Percentiles rank a stretch among this genome's conserved stretches.
Conservation (phyloP, 2,329 filamentous ascomycete genomes). For the Penicillium sp. region DNA sequence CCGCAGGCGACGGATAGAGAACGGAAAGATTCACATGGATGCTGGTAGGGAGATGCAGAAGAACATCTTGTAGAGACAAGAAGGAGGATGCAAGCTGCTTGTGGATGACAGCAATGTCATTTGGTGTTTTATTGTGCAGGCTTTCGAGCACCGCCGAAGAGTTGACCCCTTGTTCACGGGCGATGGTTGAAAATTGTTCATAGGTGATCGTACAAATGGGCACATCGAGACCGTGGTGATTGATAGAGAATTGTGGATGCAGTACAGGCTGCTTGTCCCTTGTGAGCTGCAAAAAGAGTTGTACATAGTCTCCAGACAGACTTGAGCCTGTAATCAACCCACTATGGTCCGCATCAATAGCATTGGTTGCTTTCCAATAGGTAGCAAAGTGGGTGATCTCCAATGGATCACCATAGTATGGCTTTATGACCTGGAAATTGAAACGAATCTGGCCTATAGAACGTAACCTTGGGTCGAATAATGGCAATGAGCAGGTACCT, state of each 20-base stretch:
- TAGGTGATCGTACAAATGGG: conserved; percentile 75
- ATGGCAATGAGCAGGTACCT: conserved; percentile 75
- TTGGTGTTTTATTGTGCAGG: conserved; percentile 27
- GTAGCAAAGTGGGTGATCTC: conserved; percentile 98
- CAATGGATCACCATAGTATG: conserved; percentile 84
- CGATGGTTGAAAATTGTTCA: conserved; percentile 49
- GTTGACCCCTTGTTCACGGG: conserved; percentile 34
- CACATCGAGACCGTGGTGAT: conserved; percentile 71
- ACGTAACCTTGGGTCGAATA: conserved; percentile 87
- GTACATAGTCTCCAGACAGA: conserved; percentile 89
- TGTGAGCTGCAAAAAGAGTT: conserved; percentile 87
- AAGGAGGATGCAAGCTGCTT: conserved; percentile 70
- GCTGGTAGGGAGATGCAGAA: conserved; percentile 68
- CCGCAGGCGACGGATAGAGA: conserved; percentile 72
- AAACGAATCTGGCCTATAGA: conserved; percentile 94
- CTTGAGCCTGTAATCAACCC: conserved; percentile 93
- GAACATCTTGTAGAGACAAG: conserved; percentile 71
- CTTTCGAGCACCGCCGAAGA: conserved; percentile 26
- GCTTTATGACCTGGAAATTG: conserved; percentile 93
- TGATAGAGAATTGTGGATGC: conserved; percentile 79
- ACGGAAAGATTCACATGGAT: conserved; percentile 92
- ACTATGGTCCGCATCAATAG: conserved; percentile 78
- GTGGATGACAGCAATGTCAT: conserved; percentile 62
- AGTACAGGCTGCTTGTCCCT: conserved; percentile 82
- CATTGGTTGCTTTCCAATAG: conserved; percentile 98